Base-by-base conservation (phyloP, 2,329 filamentous ascomycete species). In the Podosphaera fusca region DNA sequence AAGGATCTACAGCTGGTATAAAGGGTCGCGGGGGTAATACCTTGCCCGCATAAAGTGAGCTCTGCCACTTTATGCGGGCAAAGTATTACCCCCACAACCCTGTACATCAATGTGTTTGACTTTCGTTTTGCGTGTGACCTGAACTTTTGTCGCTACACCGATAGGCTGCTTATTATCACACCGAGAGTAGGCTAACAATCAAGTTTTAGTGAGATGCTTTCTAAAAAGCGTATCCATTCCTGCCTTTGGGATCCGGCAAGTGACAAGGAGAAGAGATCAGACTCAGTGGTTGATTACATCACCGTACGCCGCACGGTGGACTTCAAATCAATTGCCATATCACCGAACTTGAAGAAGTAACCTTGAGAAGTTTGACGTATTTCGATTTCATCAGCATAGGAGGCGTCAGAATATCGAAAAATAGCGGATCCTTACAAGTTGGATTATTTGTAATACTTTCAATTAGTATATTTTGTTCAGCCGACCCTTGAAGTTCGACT, bases 91-190 rank as follows among this genome's bases (percentile, higher is more conserved):
- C 21, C 21, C 21, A 21, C 21, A 21, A 21, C 21, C 21, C 21
- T 55, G 42, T 10, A 55, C 47, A 47, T 55, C 54, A 8, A 55
- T n/a, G 29, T 47, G 31, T 29, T 49, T 45, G 7, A 55, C 38
- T 47, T 49, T 46, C 2, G 21, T 21, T 21, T 21, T 21, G 21
- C 21, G 21, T 21, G 21, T 21, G 21, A 21, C 21, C 21, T 21
- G 21, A 21, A 21, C 21, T 21, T 21, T 21, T 21, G 21, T 21
- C 21, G 21, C 21, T 21, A 21, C 21, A 21, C 21, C 21, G 21
- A 55, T 34, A 10, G 54, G 45, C 10, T 55, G 38, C 21, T 55
- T 31, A 9, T 55, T 55, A 12, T 55, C 54, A 47, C 29, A 55
- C 38, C 38, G 47, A 10, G 47, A 5, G 38, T 47, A 2, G 38